phyloP scores from a whole-genome alignment of 2,329 filamentous ascomycete genomes.

The Fusarium protoensiforme region DNA sequence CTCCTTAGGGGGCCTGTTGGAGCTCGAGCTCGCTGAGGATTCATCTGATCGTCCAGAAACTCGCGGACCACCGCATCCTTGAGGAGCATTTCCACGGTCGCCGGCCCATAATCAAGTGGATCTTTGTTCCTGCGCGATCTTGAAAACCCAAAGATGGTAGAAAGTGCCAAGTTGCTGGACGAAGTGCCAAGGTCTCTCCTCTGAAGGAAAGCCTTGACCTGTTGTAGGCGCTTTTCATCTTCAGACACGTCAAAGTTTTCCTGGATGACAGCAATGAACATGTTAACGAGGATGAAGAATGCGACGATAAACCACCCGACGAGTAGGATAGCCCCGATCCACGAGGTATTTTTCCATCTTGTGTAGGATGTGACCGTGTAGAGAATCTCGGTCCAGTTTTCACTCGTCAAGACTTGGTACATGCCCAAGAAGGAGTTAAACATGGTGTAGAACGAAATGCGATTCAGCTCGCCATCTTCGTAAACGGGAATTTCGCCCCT shows the following conservation, averaged over 20 bases:
- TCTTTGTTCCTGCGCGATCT: constrained; percentile 74
- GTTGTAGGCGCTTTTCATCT: constrained; percentile 96
- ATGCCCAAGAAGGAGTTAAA: constrained; percentile 97
- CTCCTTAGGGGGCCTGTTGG: constrained; percentile 45
- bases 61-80: constrained; percentile 96
- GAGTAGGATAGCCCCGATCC: constrained; percentile 92
- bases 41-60: constrained; percentile 77
- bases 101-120: constrained; percentile 90
- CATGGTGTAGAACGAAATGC: constrained; percentile 86
- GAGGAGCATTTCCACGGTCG: constrained; percentile 93
- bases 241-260: constrained; percentile 99
- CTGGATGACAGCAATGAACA: constrained; percentile 99
- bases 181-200: constrained; percentile 84
- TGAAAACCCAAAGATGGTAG: constrained; percentile 74
- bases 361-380: constrained; percentile 83
- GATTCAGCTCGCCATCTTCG: constrained; percentile 72
- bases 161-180: constrained; percentile 79
- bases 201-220: constrained; percentile 94
- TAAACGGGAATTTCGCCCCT: constrained; percentile 80
- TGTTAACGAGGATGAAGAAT: constrained; percentile 96
- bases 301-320: constrained; percentile 96
- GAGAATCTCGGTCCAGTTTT: constrained; percentile 92
- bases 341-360: constrained; percentile 75
- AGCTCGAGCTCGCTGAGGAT: constrained; percentile 47
- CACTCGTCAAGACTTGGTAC: constrained; percentile 96